Conservation (phyloP, 1,139 yeast genomes). For the Dujonia santamariae region DNA sequence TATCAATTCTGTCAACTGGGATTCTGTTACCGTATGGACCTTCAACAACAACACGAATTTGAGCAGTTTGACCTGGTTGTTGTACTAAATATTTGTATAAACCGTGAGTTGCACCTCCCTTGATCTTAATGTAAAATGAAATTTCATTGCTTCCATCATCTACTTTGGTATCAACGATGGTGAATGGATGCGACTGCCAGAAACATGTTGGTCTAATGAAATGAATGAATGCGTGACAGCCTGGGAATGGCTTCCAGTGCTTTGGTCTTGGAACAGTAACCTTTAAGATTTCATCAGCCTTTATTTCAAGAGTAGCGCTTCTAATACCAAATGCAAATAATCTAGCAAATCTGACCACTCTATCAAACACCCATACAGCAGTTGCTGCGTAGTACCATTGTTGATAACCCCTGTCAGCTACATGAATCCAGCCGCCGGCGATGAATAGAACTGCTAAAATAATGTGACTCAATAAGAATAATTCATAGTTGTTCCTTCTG, state of each 20-base stretch:
- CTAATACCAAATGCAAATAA: constrained; percentile 47
- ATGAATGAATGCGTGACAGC: constrained; percentile 38
- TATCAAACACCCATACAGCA: constrained; percentile 65
- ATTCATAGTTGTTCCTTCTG: constrained; percentile 60
- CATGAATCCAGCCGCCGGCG: constrained; percentile 61
- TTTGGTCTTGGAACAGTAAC: constrained; percentile 33
- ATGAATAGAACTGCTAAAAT: constrained; percentile 54
- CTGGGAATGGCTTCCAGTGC: constrained; percentile 40
- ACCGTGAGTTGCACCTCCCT: constrained; percentile 44
- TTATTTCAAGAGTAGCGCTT: constrained; percentile 46
- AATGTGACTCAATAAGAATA: constrained; percentile 59
- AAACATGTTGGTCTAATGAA: constrained; percentile 40
- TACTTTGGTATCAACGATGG: constrained; percentile 36
- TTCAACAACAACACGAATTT: constrained; percentile 32
- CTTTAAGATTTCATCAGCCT: constrained; percentile 45
- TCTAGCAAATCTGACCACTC: constrained; percentile 50
- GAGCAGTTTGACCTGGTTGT: constrained; percentile 43
- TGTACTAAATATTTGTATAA: constrained; percentile 40
- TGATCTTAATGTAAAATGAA: constrained; percentile 37
- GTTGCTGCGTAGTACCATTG: constrained; percentile 50
- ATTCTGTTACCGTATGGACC: constrained; percentile 40
- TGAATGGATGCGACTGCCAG: constrained; percentile 61
- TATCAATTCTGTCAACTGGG: constrained; percentile 48
- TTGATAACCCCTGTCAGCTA: constrained; percentile 39
- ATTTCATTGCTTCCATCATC: constrained; percentile 25